phyloP scores from a whole-genome alignment of 1,139 yeast species.

The Candida sanyaensis region DNA sequence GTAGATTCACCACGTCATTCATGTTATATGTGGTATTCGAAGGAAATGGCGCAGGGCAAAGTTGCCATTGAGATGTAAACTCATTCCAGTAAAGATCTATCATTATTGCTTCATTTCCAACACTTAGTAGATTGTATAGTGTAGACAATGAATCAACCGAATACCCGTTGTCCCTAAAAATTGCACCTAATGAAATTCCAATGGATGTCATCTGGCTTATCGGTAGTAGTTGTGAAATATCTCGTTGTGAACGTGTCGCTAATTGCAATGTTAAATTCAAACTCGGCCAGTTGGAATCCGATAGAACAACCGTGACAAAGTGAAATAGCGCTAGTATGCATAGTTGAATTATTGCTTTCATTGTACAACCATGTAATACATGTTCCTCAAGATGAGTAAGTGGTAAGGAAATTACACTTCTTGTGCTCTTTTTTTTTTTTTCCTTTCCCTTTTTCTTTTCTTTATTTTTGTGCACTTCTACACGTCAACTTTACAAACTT shows the following conservation, averaged over 20 bases:
- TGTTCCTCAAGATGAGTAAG: too few relatives aligned
- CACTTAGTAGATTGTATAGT: constrained; percentile 40
- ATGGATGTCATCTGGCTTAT: constrained; percentile 56
- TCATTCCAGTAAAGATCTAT: constrained; percentile 72
- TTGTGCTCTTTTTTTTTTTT: too few relatives aligned
- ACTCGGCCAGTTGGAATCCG: constrained; percentile 3
- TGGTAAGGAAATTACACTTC: too few relatives aligned
- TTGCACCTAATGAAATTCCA: constrained; percentile 58
- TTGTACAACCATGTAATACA: neutral
- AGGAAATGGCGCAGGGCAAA: constrained; percentile 62
- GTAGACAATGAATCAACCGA: constrained; percentile 37
- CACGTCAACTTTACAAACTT: too few relatives aligned
- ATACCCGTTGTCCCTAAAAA: constrained; percentile 56
- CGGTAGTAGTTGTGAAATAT: constrained; percentile 55
- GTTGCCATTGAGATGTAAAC: constrained; percentile 53
- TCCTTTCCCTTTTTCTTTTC: too few relatives aligned
- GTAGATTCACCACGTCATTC: constrained; percentile 14
- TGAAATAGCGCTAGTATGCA: neutral
- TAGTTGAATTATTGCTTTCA: neutral
- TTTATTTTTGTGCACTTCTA: too few relatives aligned
- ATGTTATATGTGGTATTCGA: constrained; percentile 25
- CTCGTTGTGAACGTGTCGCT: constrained; percentile 70
- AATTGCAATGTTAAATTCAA: constrained; percentile 13
- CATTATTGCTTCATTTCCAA: constrained; percentile 55
- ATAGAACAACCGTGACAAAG: neutral